Evolutionary conservation across 495 filamentous ascomycete species (phyloP), one percentile per base, ranked within the genome.

Genomic region (Penicillium arizonense): DNA sequence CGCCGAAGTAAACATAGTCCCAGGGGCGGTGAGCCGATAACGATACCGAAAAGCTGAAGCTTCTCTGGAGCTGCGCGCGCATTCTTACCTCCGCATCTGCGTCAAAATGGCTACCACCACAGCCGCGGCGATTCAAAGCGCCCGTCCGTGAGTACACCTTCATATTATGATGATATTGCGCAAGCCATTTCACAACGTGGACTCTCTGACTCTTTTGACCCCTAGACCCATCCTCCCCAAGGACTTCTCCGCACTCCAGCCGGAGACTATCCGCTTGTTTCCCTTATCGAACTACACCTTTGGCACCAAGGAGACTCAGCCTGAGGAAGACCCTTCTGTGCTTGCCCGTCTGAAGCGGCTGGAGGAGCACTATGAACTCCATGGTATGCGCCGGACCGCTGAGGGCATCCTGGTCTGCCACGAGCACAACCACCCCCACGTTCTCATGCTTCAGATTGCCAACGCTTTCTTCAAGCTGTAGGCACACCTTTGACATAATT

Each of bases 401-500:
- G 94, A 98, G 74, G 94, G 94, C 50, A 85, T 98, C 50, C 80
- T 98, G 10, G 90, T 98, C 55, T 98, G 94, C 72, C 94, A 98
- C 66, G 94, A 98, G 70, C 93, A 97, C 76, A 97, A 96, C 69
- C 94, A 97, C 68, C 94, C 94, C 1, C 94, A 97, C 65, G 94
- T 97, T 47, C 72, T 97, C 63, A 97, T 97, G 95, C 79, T 97
- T 57, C 94, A 97, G 77, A 98, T 98, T 55, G 94, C 94, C 20
- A 98, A 98, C 73, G 93, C 94, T 4, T 98, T 98, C 71, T 97
- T 97, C 77, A 98, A 98, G 75, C 81, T 97, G 73, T 89, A 77
- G 78, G 59, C 13, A 18, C 28, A 9, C 7, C 40, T 10, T 28
- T 39, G 10, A 3, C 33, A 18, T 24, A 13, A 28, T 23, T 51